Evolutionary conservation across 2,329 filamentous ascomycete genomes (phyloP).

Genomic region (Botrytis byssoidea): DNA sequence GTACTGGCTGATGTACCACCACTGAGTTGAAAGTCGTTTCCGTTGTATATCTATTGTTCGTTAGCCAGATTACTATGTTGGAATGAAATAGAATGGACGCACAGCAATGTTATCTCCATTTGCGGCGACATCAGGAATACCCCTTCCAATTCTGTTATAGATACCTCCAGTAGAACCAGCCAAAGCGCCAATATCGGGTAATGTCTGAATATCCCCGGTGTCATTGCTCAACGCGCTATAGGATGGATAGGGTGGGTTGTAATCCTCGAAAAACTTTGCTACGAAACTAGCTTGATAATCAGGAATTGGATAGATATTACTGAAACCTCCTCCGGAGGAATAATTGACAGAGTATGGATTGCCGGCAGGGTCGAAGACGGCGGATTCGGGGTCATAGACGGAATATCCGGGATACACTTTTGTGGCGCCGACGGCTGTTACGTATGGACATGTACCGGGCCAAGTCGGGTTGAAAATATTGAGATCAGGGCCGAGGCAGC

Average conservation of each 20-base stretch:
- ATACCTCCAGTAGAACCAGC: slow-evolving; percentile 24
- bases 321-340: slow-evolving; percentile 47
- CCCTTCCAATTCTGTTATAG: slow-evolving; percentile 30
- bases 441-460: slow-evolving; percentile 45
- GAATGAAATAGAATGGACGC: not conserved
- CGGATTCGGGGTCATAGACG: slow-evolving; percentile 38
- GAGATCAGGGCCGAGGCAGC: slow-evolving; percentile 47
- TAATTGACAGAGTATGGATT: slow-evolving; percentile 33
- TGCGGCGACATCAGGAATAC: slow-evolving; percentile 47
- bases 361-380: slow-evolving; percentile 31
- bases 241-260: slow-evolving; percentile 31
- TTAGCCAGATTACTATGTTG: not conserved
- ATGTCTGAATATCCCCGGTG: slow-evolving; percentile 21
- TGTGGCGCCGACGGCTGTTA: slow-evolving; percentile 43
- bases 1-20: slow-evolving; percentile 52
- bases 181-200: slow-evolving; percentile 27
- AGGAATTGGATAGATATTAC: slow-evolving; percentile 47
- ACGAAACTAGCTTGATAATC: slow-evolving; percentile 46
- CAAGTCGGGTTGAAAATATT: slow-evolving; percentile 47
- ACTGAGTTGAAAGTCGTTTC: slow-evolving; percentile 25
- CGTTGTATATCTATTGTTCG: slow-evolving; percentile 21
- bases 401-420: slow-evolving; percentile 37
- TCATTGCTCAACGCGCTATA: slow-evolving; percentile 27
- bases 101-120: slow-evolving; percentile 35
- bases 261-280: slow-evolving; percentile 42